Base-by-base conservation (phyloP, 768 basidiomycete species). In the Aureoboletus auriporus region DNA sequence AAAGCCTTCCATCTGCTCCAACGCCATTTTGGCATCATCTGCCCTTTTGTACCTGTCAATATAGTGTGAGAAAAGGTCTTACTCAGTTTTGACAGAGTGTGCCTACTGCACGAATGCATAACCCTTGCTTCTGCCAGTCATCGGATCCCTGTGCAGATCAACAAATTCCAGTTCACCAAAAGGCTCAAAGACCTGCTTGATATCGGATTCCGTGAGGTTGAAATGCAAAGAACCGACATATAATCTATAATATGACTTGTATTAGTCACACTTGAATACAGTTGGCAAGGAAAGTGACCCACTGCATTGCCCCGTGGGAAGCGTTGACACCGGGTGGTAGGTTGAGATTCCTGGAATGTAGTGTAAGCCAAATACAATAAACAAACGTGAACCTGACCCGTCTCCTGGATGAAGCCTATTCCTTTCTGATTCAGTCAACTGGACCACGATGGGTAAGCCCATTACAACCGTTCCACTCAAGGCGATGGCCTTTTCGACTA, bases 1-100 rank as follows among this genome's bases (percentile, higher is more conserved):
- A 63, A 99, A 99, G 27, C 92, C 92, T 74, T 98, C 94, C 96
- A 99, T 99, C 59, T 97, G 92, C 62, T 96, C 93, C 38, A 99
- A 69, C 23, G 96, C 96, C 85, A 94, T 94, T 65, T 88, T 87
- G 23, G 96, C 95, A 64, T 97, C 91, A 64, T 93, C 89, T n/a
- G 81, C 73, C 44, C 91, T 78, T 64, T 90, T 91, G 67, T 93
- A 94, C 67, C 90, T 93, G 49, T 26, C 27, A n/a, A 38, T 39
- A 44, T 27, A 35, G 12, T 37, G 17, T 56, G 23, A 51, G 46
- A 17, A 43, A 31, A 30, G 31, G 40, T 26, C 17, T 39, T 37
- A 14, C 51, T 17, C 13, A 35, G 17, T 38, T 42, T 37, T 16
- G 26, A n/a, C 42, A 28, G 11, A 11, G 13, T 34, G 34, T 9